Conservation (phyloP, 805 yeast species). For the Saturnispora ahearnii region DNA sequence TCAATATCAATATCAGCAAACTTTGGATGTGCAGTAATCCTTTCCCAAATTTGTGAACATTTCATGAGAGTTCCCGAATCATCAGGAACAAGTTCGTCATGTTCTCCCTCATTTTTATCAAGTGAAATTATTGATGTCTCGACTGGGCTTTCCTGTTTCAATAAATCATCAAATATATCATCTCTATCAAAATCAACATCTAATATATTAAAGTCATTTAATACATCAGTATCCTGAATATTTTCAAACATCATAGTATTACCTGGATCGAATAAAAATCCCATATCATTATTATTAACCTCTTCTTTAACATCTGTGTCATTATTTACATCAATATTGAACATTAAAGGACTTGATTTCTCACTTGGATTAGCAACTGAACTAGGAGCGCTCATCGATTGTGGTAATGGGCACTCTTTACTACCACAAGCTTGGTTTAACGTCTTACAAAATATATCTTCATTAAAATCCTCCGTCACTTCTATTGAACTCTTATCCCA, state of each 20-base stretch:
- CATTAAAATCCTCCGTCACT: slow-evolving; percentile 42
- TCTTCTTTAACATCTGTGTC: neutral
- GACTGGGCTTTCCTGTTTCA: neutral
- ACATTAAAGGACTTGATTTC: slow-evolving; percentile 3
- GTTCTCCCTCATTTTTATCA: neutral
- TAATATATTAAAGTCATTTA: slow-evolving; percentile 2
- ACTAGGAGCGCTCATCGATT: slow-evolving; percentile 4
- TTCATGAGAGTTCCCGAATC: slow-evolving; percentile 51
- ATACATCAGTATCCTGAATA: slow-evolving; percentile 8
- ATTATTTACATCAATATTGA: neutral
- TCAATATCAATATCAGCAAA: slow-evolving; percentile 92
- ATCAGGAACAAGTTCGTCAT: slow-evolving; percentile 48
- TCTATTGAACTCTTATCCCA: neutral
- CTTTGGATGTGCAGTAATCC: slow-evolving; percentile 88
- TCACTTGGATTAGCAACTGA: neutral
- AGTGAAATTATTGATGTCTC: neutral
- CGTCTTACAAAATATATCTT: slow-evolving; percentile 70
- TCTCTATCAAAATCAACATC: slow-evolving; percentile 10
- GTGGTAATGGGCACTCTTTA: slow-evolving; percentile 57
- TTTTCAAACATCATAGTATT: slow-evolving; percentile 8
- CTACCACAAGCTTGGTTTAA: slow-evolving; percentile 81
- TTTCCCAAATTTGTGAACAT: slow-evolving; percentile 94
- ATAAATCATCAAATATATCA: slow-evolving; percentile 10
- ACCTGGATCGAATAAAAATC: slow-evolving; percentile 9
- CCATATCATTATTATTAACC: slow-evolving; percentile 10